These are phyloP conservation scores for Scorias spongiosa DNA, from an alignment of 2,329 filamentous ascomycete species.

Conservation along the genomic window DNA sequence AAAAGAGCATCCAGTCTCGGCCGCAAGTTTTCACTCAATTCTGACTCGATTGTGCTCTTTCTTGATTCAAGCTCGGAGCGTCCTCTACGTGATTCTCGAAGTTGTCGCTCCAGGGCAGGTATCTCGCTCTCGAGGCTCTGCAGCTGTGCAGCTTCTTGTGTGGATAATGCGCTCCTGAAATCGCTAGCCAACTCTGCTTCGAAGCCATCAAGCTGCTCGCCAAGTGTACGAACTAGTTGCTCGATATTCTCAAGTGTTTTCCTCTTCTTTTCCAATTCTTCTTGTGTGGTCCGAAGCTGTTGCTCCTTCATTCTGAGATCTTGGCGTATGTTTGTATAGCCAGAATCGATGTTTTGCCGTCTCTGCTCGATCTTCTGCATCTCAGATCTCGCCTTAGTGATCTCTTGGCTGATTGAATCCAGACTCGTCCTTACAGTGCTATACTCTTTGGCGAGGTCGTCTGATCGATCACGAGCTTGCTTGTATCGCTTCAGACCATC, in stretches of 20 bases:
- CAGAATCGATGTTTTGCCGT: conserved; percentile 61
- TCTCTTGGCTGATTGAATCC: conserved; percentile 70
- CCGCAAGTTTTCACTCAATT: conserved; percentile 76
- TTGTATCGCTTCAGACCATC: conserved; percentile 64
- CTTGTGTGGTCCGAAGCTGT: conserved; percentile 57
- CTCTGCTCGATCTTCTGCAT: conserved; percentile 70
- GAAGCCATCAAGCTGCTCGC: conserved; percentile 59
- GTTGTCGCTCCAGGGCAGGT: conserved; percentile 60
- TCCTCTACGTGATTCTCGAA: conserved; percentile 57
- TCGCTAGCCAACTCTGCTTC: conserved; percentile 69
- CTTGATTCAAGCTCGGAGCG: conserved; percentile 64
- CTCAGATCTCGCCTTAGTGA: conserved; percentile 73
- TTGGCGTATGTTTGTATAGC: conserved; percentile 63
- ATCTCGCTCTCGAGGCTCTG: conserved; percentile 54
- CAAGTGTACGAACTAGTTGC: conserved; percentile 39
- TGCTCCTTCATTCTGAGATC: conserved; percentile 63
- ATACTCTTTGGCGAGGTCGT: conserved; percentile 48
- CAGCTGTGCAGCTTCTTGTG: conserved; percentile 68
- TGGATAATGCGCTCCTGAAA: conserved; percentile 79
- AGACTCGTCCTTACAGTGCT: conserved; percentile 53
- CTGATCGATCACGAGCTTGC: conserved; percentile 60
- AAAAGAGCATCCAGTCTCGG: conserved; percentile 78
- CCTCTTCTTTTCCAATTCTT: conserved; percentile 59
- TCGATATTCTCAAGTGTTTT: conserved; percentile 52
- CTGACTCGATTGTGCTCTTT: conserved; percentile 72